phyloP scores from a whole-genome alignment of 2,329 filamentous ascomycete species.

The Chrysoporthe deuterocubensis region DNA sequence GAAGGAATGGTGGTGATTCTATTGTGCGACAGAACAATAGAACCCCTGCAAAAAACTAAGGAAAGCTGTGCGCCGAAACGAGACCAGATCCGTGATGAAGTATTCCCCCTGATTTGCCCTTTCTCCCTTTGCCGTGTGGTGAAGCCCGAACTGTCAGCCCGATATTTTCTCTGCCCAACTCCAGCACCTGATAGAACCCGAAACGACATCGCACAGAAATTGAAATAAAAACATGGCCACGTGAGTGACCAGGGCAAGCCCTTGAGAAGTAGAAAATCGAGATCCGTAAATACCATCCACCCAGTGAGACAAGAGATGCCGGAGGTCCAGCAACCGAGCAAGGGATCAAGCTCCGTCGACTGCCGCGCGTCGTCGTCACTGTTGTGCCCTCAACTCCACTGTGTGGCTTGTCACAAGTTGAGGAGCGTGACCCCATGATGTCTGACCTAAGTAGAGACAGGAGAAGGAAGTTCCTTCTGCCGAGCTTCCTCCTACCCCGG shows the following conservation, averaged over 20 bases:
- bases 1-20: not conserved
- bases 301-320: not conserved
- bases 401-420: constrained; percentile 28
- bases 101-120: not conserved
- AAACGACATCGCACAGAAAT: constrained; percentile 16
- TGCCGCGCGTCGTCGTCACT: not conserved
- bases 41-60: not conserved
- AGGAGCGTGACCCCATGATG: not conserved
- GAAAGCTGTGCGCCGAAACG: not conserved
- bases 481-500: not conserved
- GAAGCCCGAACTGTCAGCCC: constrained; percentile 12
- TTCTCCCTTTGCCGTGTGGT: constrained; percentile 22
- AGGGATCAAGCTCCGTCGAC: too few species aligned
- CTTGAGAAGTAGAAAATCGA: not conserved
- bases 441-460: not conserved
- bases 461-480: not conserved
- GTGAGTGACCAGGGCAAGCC: constrained; percentile 2
- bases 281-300: not conserved
- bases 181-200: constrained; percentile 11
- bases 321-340: not conserved
- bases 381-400: not conserved
- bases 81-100: constrained; percentile 13
- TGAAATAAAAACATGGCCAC: constrained; percentile 7
- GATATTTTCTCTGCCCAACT: constrained; percentile 6
- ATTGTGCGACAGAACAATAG: not conserved